Evolutionary conservation across 2,329 filamentous ascomycete species (phyloP).

Genomic region (Parastagonospora nodorum): DNA sequence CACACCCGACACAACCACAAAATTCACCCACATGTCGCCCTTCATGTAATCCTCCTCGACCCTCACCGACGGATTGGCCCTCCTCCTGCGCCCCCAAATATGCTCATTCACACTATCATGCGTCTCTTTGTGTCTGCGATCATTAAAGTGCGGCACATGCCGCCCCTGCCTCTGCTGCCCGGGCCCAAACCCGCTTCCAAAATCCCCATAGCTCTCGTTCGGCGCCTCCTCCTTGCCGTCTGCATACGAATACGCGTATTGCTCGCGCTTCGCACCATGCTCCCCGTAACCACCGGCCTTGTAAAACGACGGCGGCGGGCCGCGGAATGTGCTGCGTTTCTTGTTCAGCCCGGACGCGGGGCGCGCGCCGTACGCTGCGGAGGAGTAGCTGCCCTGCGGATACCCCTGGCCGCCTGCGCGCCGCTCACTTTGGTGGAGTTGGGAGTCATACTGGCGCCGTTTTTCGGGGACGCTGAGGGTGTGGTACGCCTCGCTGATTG

Average conservation of each 20-base stretch:
- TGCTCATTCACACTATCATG: conserved; percentile 67
- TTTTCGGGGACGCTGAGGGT: conserved; percentile 74
- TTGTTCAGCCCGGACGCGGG: conserved; percentile 81
- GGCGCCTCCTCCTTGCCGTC: conserved; percentile 26
- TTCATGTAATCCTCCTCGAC: conserved; percentile 29
- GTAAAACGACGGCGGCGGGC: conserved; percentile 90
- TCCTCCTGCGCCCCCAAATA: conserved; percentile 50
- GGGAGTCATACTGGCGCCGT: conserved; percentile 80
- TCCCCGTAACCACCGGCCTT: conserved; percentile 77
- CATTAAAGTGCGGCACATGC: conserved; percentile 77
- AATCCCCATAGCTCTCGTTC: conserved; percentile 37
- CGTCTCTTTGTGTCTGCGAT: conserved; percentile 71
- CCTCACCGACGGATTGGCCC: conserved; percentile 12
- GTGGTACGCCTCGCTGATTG: conserved; percentile 82
- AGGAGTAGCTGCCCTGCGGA: conserved; percentile 60
- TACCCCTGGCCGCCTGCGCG: conserved; percentile 45
- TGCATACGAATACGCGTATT: conserved; percentile 43
- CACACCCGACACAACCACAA: conserved; percentile 25
- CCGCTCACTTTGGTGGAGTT: conserved; percentile 54
- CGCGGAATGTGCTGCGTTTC: conserved; percentile 75
- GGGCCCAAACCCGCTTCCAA: conserved; percentile 61
- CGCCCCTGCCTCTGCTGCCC: conserved; percentile 58
- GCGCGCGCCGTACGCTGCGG: conserved; percentile 68
- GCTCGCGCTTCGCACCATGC: conserved; percentile 63
- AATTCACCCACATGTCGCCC: conserved; percentile 35